Evolutionary conservation across 2,329 filamentous ascomycete species (phyloP), one percentile per base, ranked within the genome.

Genomic region (Ophiocordyceps camponoti-saundersi): DNA sequence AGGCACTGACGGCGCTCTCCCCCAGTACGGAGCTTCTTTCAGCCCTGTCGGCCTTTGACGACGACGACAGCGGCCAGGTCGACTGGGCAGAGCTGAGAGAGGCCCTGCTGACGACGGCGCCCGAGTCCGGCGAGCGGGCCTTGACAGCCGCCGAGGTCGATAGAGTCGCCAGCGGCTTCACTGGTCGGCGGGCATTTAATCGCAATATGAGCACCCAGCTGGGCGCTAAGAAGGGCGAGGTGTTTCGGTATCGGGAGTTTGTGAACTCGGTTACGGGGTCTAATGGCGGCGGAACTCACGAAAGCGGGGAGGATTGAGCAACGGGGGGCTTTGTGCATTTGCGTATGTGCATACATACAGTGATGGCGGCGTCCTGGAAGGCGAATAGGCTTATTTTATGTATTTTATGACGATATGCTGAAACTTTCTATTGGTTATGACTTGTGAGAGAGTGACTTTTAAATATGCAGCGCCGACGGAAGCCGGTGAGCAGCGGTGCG

Each of bases 201-300:
- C 85, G 82, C 55, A 69, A 63, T 56, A 69, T 68, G 61, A 61
- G 64, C 56, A 60, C 69, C 51, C 64, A 76, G 50, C 52, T 80
- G 57, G 64, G 72, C 48, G 57, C 63, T 11, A 82, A 80, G 58
- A 74, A 83, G 51, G 86, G 85, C 1, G 90, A 96, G 50, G 88
- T 96, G 1, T 96, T 98, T 64, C 78, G 80, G 57, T 98, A 96
- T 60, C 79, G 86, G 51, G 92, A 98, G 49, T 96, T 96, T 65
- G 86, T 96, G 52, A 75, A 72, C 51, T 81, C 75, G 23, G 67
- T 85, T 45, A 71, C 75, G 54, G 79, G 80, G 2, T 70, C 73
- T 11, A 73, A 65, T 46, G 64, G 61, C 26, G 58, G 54, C 34
- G 50, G 46, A 22, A 56, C 59, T 22, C 54, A 59, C 20, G 57